A percentile compares a stretch with the other conserved stretches of the same genome.
Evolutionary conservation across 2,329 filamentous ascomycete species (phyloP).

Genomic region (Periconia sp.): DNA sequence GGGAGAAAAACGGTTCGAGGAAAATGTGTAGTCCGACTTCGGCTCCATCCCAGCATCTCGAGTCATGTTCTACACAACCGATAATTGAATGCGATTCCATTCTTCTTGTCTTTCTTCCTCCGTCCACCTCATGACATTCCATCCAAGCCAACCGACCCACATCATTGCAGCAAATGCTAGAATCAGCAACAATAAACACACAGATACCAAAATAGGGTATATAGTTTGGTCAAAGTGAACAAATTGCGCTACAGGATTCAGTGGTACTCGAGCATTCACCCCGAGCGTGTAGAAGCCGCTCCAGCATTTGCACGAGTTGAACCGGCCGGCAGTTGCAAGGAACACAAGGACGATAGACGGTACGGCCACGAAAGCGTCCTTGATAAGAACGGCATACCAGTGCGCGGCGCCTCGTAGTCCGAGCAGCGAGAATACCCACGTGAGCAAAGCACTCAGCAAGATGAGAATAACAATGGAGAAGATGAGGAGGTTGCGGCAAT

Average conservation of each 20-base stretch:
- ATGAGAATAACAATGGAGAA: slow-evolving; percentile 15
- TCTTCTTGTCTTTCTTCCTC: slow-evolving; percentile 11
- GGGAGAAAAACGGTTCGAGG: no score
- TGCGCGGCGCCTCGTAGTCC: slow-evolving; percentile 7
- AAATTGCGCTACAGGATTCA: slow-evolving; percentile 12
- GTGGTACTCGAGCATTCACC: slow-evolving; percentile 7
- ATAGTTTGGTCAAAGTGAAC: slow-evolving; percentile 6
- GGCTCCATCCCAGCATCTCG: no score
- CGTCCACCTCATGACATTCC: slow-evolving; percentile 19
- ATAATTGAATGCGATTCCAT: slow-evolving; percentile 4
- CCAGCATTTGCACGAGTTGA: slow-evolving; percentile 26
- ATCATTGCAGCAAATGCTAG: slow-evolving; percentile 10
- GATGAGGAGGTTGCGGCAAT: slow-evolving; percentile 25
- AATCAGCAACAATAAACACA: slow-evolving; percentile 12
- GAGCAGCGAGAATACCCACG: not conserved
- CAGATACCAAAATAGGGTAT: slow-evolving; percentile 14
- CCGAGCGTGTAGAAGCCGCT: slow-evolving; percentile 16
- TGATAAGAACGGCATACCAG: slow-evolving; percentile 23
- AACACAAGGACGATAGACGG: slow-evolving; percentile 23
- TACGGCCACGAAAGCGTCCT: slow-evolving; percentile 21
- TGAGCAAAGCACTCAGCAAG: slow-evolving; percentile 14
- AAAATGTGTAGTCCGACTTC: no score
- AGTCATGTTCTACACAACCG: no score
- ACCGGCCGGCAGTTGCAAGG: slow-evolving; percentile 21
- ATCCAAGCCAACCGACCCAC: slow-evolving; percentile 14